These are phyloP conservation scores for Cetraspora pellucida DNA, from an alignment of 192 early-diverging fungal genomes.

Conservation along the genomic window DNA sequence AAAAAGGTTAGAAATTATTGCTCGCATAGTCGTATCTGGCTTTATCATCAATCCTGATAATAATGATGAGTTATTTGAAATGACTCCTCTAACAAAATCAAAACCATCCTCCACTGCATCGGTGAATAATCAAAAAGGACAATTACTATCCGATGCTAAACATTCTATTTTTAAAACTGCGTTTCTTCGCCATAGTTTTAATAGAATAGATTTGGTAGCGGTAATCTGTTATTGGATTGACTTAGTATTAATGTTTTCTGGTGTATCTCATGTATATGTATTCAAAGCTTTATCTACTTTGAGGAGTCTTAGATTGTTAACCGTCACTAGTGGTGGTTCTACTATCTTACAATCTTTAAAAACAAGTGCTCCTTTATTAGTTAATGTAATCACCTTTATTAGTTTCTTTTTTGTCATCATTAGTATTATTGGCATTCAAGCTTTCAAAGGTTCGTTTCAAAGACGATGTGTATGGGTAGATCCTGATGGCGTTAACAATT, in stretches of 20 bases:
- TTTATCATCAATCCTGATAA: conserved; percentile 39
- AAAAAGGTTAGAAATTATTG: conserved; percentile 41
- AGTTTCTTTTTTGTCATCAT: conserved; percentile 63
- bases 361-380: conserved; percentile 57
- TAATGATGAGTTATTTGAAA: neutral
- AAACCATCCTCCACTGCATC: conserved; percentile 7
- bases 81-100: neutral
- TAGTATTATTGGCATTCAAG: conserved; percentile 62
- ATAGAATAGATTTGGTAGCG: conserved; percentile 60
- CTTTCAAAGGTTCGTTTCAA: conserved; percentile 61
- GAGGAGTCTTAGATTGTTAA: conserved; percentile 54
- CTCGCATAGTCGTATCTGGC: conserved; percentile 46
- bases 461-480: conserved; percentile 54
- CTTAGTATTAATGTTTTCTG: conserved; percentile 44
- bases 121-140: neutral
- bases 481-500: conserved; percentile 21
- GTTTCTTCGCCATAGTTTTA: conserved; percentile 65
- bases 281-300: conserved; percentile 58
- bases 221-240: conserved; percentile 60
- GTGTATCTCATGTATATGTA: conserved; percentile 46
- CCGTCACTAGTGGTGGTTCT: conserved; percentile 55
- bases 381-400: conserved; percentile 60
- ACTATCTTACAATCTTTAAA: conserved; percentile 62
- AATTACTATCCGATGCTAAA: neutral
- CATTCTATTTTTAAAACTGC: conserved; percentile 41